These are phyloP conservation scores for Plasmodium knowlesi DNA, from an alignment of 169 alveolate species.

Conservation along the genomic window DNA sequence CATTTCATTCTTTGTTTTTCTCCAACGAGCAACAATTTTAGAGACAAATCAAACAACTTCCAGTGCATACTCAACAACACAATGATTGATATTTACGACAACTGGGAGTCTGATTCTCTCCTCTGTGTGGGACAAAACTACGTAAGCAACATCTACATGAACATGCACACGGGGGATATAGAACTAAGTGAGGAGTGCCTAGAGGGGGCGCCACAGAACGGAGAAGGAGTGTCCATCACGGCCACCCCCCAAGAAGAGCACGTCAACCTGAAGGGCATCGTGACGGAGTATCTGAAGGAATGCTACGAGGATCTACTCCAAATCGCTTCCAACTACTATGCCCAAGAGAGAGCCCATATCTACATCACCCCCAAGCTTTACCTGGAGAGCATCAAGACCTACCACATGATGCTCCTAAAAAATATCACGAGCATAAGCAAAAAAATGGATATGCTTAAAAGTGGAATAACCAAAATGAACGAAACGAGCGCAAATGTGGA, in stretches of 20 bases:
- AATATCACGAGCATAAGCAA: conserved; percentile 78
- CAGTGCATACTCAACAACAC: conserved; percentile 80
- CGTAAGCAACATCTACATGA: conserved; percentile 45
- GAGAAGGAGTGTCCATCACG: not conserved
- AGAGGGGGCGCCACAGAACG: not conserved
- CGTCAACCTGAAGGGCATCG: conserved; percentile 45
- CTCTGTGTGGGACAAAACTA: conserved; percentile 56
- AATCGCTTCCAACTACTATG: conserved; percentile 34
- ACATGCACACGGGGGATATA: conserved; percentile 51
- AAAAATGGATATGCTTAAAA: conserved; percentile 56
- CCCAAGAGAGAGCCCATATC: conserved; percentile 92
- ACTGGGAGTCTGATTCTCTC: conserved; percentile 65
- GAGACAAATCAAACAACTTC: conserved; percentile 80
- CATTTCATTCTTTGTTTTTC: conserved; percentile 96
- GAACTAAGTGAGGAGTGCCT: not conserved
- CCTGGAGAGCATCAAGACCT: conserved; percentile 94
- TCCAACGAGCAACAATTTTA: conserved; percentile 93
- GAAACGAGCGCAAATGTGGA: conserved; percentile 83
- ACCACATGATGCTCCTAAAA: conserved; percentile 90
- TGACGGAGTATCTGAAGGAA: conserved; percentile 54
- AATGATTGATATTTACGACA: conserved; percentile 72
- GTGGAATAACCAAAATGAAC: conserved; percentile 51
- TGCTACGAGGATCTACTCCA: conserved; percentile 51
- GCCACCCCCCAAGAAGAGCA: conserved; percentile 15
- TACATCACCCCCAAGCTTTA: conserved; percentile 96